These are phyloP conservation scores for Cynara cardunculus DNA, from an alignment of 129 eudicot species.

Conservation along the genomic window DNA sequence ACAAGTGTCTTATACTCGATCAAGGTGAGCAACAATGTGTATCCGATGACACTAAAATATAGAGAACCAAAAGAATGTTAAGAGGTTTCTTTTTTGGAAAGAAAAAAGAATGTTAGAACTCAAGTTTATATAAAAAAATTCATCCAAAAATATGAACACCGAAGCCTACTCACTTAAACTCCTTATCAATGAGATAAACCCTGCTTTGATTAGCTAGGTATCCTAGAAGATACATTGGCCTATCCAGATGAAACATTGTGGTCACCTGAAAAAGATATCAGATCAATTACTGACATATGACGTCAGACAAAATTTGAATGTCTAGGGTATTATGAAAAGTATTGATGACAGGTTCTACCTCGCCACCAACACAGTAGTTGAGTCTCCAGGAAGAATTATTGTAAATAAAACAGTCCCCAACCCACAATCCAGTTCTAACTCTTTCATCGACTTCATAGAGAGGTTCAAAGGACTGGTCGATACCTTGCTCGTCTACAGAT, in stretches of 20 bases:
- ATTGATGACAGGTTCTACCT: conserved; percentile 47
- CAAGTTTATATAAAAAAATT: not conserved
- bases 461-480: conserved; percentile 80
- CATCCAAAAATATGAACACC: conserved; percentile 6
- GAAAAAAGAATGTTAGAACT: not conserved
- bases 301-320: not conserved
- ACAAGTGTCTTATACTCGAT: conserved; percentile 96
- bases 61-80: not conserved
- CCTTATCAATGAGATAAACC: conserved; percentile 89
- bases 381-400: conserved; percentile 91
- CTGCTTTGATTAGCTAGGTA: conserved; percentile 93
- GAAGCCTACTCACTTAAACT: conserved; percentile 71
- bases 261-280: conserved; percentile 56
- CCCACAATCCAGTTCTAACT: conserved; percentile 95
- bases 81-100: not conserved
- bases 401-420: conserved; percentile 93
- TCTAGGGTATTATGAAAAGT: conserved; percentile 1
- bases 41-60: conserved; percentile 76
- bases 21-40: conserved; percentile 80
- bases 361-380: conserved; percentile 98
- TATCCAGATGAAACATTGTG: conserved; percentile 94
- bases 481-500: conserved; percentile 84
- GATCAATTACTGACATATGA: not conserved
- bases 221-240: conserved; percentile 95
- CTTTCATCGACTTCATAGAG: conserved; percentile 83